Conservation (phyloP, 1,284 basidiomycete species). For the Cutaneotrichosporon cyanovorans region DNA sequence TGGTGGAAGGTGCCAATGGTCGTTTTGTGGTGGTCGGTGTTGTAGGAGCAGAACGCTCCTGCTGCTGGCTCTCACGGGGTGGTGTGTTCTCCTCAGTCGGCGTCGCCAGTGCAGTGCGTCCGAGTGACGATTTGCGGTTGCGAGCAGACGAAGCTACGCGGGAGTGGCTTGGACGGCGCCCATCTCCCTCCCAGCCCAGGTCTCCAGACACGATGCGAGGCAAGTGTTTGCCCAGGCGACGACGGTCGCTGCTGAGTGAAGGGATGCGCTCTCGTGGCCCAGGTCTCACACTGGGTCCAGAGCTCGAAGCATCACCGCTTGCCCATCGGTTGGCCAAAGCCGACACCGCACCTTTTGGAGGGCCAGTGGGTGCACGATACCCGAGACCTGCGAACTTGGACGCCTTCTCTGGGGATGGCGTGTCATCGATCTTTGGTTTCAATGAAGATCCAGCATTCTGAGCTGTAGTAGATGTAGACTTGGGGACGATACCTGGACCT, state of each 20-base stretch:
- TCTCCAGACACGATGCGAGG: slow-evolving; percentile 46
- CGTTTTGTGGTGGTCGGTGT: neutral
- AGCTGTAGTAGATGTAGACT: no score
- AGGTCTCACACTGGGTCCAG: neutral
- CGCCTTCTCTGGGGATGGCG: neutral
- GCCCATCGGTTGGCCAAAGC: slow-evolving; percentile 15
- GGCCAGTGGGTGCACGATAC: slow-evolving; percentile 15
- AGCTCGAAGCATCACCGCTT: neutral
- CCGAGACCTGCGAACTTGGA: slow-evolving; percentile 11
- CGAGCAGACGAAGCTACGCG: slow-evolving; percentile 6
- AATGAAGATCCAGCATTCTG: no score
- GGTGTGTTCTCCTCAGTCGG: slow-evolving; percentile 15
- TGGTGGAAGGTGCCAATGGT: neutral
- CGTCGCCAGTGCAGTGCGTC: slow-evolving; percentile 11
- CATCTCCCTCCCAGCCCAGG: slow-evolving; percentile 37
- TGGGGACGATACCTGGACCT: no score
- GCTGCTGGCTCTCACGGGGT: slow-evolving; percentile 2
- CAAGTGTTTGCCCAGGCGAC: slow-evolving; percentile 44
- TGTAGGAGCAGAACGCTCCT: neutral
- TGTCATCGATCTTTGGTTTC: neutral
- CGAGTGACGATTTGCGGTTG: slow-evolving; percentile 23
- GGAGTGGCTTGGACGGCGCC: neutral
- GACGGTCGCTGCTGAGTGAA: slow-evolving; percentile 24
- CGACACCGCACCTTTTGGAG: slow-evolving; percentile 14
- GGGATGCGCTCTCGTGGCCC: slow-evolving; percentile 9